Percentiles rank a stretch among this genome's conserved stretches.
These are phyloP conservation scores for Talaromyces sp. DNA, from an alignment of 2,329 filamentous ascomycete genomes.

Conservation along the genomic window DNA sequence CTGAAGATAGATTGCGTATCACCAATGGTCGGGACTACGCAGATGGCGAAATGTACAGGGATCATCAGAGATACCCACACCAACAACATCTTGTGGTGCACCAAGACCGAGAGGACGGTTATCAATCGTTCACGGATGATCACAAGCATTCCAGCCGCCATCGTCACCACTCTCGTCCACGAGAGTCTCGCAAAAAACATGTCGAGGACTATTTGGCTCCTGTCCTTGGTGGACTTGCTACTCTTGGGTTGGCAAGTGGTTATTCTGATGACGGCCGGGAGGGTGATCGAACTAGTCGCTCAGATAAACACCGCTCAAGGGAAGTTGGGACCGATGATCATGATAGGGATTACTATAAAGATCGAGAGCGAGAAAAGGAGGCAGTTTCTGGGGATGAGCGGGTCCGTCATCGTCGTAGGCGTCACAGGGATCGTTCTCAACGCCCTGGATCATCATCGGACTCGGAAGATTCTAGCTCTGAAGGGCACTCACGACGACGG, in stretches of 20 bases:
- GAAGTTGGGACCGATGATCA: conserved; percentile 22
- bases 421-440: conserved; percentile 23
- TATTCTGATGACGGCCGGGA: conserved; percentile 33
- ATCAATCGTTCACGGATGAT: conserved; percentile 42
- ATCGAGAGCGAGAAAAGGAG: conserved; percentile 18
- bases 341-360: conserved; percentile 12
- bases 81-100: conserved; percentile 47
- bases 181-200: conserved; percentile 19
- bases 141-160: conserved; percentile 40
- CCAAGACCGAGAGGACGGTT: conserved; percentile 46
- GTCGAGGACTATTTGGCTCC: conserved; percentile 19
- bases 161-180: conserved; percentile 13
- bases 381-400: conserved; percentile 21
- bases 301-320: conserved; percentile 25
- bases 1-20: conserved; percentile 25
- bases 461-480: conserved; percentile 30
- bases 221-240: conserved; percentile 32
- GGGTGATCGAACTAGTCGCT: conserved; percentile 25
- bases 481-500: conserved; percentile 33
- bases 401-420: conserved; percentile 19
- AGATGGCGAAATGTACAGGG: conserved; percentile 32
- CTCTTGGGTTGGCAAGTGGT: conserved; percentile 34
- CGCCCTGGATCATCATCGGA: conserved; percentile 21
- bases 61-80: conserved; percentile 38
- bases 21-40: conserved; percentile 21